Base-by-base conservation (phyloP, 495 filamentous ascomycete species). In the Zalerion maritima region DNA sequence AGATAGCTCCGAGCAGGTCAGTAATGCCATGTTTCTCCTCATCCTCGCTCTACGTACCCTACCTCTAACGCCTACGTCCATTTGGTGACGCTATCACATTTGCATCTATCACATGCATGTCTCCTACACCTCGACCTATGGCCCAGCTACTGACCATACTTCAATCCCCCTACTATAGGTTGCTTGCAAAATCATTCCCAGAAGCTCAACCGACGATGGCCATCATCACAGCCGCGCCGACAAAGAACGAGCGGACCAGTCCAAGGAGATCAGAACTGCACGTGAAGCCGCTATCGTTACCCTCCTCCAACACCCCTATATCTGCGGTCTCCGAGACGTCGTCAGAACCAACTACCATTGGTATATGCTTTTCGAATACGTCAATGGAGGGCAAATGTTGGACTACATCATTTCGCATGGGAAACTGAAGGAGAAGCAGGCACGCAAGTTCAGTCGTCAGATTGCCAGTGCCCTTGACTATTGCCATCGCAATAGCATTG, bases 351-450 rank as follows among this genome's bases (percentile, higher is more conserved):
- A 84, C 45, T 89, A 93, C 54, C 89, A 99, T 52, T 99, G 89
- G 89, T 99, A 99, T 52, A 99, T 99, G 89, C 73, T 99, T 14
- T 99, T 96, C 48, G 89, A 99, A 58, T 94, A 93, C 50, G 91
- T 99, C 55, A 94, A 99, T 49, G 89, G 89, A 27, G 91, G 89
- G 9, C 89, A 99, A 53, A 99, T 99, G 89, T 71, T 99, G 24
- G 89, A 99, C 59, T 99, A 99, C 52, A 99, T 99, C 54, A 99
- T 99, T 45, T 94, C 84, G 8, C 89, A 99, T 48, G 91, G 89
- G 28, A 77, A 87, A 35, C 57, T 99, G 42, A 96, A 96, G 62
- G 89, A 99, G 58, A 99, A 99, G 50, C 87, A 93, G 54, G 89
- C 89, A 2, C 75, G 89, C 36, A 99, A 96, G 46, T 99, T 99